A percentile compares a stretch with the other conserved stretches of the same genome.
Evolutionary conservation across 2,329 filamentous ascomycete species (phyloP).

Genomic region (Fusarium cicatricum): DNA sequence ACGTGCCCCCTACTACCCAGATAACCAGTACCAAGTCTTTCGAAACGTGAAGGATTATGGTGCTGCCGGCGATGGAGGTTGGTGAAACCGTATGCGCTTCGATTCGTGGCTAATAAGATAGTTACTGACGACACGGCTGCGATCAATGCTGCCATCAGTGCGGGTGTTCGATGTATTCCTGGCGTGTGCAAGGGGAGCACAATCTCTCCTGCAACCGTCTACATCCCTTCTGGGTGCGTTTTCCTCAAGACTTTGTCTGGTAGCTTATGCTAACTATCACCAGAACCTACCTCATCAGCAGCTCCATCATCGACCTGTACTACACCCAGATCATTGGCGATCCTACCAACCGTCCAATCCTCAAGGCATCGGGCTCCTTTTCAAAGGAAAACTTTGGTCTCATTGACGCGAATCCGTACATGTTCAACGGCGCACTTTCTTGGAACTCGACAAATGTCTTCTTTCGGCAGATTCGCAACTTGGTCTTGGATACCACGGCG

Average conservation of each 20-base stretch:
- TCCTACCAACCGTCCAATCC: slow-evolving; percentile 63
- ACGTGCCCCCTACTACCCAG: slow-evolving; percentile 42
- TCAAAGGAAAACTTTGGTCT: slow-evolving; percentile 51
- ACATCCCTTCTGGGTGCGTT: slow-evolving; percentile 48
- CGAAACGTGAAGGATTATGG: slow-evolving; percentile 46
- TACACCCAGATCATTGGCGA: slow-evolving; percentile 83
- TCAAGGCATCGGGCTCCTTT: slow-evolving; percentile 63
- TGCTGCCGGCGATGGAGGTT: slow-evolving; percentile 43
- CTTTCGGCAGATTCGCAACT: slow-evolving; percentile 65
- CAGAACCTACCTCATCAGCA: slow-evolving; percentile 73
- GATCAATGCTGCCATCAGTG: slow-evolving; percentile 43
- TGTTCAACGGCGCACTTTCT: slow-evolving; percentile 48
- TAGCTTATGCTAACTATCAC: too few relatives aligned
- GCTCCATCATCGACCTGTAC: slow-evolving; percentile 77
- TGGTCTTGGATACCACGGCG: slow-evolving; percentile 63
- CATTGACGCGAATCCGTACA: slow-evolving; percentile 58
- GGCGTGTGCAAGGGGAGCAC: slow-evolving; percentile 44
- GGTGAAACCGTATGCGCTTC: neutral
- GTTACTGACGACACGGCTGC: slow-evolving; percentile 41
- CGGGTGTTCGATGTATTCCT: slow-evolving; percentile 34
- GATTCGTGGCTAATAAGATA: slow-evolving; percentile 1
- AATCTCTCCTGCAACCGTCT: slow-evolving; percentile 49
- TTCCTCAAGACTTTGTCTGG: too few relatives aligned
- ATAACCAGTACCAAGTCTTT: slow-evolving; percentile 41
- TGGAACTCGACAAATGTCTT: slow-evolving; percentile 67